These are phyloP conservation scores for Senna siamea DNA, from an alignment of 306 rosid genomes.

Conservation along the genomic window DNA sequence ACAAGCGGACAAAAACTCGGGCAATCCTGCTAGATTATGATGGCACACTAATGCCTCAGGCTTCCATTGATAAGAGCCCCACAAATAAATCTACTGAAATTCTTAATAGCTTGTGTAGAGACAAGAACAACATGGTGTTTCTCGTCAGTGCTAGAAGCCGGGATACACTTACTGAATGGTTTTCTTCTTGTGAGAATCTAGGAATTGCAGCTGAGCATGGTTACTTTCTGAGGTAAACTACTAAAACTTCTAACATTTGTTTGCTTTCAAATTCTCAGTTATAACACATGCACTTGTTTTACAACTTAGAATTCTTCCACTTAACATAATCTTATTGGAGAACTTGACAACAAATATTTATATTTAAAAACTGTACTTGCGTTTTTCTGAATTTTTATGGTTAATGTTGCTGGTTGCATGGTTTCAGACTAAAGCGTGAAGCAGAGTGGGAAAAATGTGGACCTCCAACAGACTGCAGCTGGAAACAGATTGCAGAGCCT, in stretches of 20 bases:
- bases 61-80: constrained; percentile 69
- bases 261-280: too few relatives aligned
- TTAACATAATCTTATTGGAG: too few relatives aligned
- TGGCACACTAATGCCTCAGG: constrained; percentile 75
- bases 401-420: constrained; percentile 26
- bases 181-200: constrained; percentile 66
- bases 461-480: constrained; percentile 57
- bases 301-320: too few relatives aligned
- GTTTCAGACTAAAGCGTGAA: constrained; percentile 53
- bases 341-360: neutral
- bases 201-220: constrained; percentile 83
- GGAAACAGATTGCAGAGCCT: constrained; percentile 81
- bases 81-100: constrained; percentile 47
- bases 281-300: too few relatives aligned
- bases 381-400: neutral
- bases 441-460: constrained; percentile 69
- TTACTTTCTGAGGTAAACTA: constrained; percentile 60
- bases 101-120: constrained; percentile 56
- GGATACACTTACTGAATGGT: constrained; percentile 61
- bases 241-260: neutral
- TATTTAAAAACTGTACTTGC: neutral
- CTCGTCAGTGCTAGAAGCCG: constrained; percentile 69
- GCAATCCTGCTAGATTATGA: constrained; percentile 77
- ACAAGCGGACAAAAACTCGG: constrained; percentile 55
- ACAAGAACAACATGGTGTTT: constrained; percentile 62